Conservation (phyloP, 495 filamentous ascomycete genomes). For the Apiosordaria backusii region DNA sequence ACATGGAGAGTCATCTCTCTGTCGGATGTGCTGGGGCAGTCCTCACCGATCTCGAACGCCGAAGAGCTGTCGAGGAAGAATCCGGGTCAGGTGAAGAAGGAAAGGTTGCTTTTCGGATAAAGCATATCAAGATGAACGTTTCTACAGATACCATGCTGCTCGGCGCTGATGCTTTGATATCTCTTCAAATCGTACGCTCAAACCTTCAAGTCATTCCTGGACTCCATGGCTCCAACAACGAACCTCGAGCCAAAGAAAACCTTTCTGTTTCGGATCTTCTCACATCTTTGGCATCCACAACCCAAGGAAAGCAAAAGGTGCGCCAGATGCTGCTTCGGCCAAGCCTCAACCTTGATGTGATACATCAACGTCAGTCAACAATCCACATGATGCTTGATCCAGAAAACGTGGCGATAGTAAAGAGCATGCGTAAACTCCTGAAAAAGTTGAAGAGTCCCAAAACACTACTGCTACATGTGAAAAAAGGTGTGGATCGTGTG, state of each 20-base stretch:
- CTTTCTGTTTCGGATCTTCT: constrained; percentile 88
- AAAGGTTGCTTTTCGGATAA: constrained; percentile 54
- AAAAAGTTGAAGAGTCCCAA: constrained; percentile 77
- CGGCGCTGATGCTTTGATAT: constrained; percentile 71
- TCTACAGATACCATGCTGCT: constrained; percentile 79
- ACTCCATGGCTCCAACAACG: constrained; percentile 54
- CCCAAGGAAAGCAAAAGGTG: constrained; percentile 73
- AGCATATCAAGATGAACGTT: constrained; percentile 70
- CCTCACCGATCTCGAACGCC: constrained; percentile 71
- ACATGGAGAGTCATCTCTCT: constrained; percentile 65
- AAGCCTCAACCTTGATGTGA: constrained; percentile 61
- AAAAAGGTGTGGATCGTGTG: constrained; percentile 67
- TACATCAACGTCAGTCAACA: constrained; percentile 70
- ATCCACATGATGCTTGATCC: constrained; percentile 65
- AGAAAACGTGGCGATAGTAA: constrained; percentile 59
- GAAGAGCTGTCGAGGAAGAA: constrained; percentile 55
- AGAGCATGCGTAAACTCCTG: constrained; percentile 59
- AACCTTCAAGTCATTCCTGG: constrained; percentile 83
- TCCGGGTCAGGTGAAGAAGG: constrained; percentile 52
- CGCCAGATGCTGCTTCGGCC: constrained; percentile 84
- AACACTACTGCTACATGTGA: constrained; percentile 64
- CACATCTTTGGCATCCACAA: constrained; percentile 70
- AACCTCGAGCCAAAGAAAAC: constrained; percentile 75
- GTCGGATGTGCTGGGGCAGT: constrained; percentile 82
- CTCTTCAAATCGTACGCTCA: constrained; percentile 81